Percentiles rank a stretch among this genome's conserved stretches.
phyloP scores from a whole-genome alignment of 257 asterid species.

The Thymus quinquecostatus region DNA sequence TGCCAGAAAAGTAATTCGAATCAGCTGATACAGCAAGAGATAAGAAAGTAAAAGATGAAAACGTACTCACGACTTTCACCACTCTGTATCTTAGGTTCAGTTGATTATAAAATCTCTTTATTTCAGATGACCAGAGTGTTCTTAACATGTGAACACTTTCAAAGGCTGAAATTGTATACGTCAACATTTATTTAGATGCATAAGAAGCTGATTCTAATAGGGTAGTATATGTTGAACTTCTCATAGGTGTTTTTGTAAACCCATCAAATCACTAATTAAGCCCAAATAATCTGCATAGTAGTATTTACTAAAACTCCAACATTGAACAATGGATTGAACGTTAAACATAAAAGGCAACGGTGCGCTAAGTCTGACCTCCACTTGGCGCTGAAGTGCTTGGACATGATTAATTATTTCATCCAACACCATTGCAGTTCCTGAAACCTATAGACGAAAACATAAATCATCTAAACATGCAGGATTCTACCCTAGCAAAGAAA shows the following conservation, averaged over 20 bases:
- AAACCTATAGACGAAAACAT: slow-evolving; percentile 55
- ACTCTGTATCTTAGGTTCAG: neutral
- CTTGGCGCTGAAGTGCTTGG: slow-evolving; percentile 92
- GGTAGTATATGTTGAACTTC: neutral
- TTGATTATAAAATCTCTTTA: neutral
- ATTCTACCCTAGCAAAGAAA: neutral
- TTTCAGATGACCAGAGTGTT: neutral
- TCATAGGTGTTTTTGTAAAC: neutral
- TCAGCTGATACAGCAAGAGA: slow-evolving; percentile 28
- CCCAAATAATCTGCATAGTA: slow-evolving; percentile 1
- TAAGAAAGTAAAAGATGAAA: neutral
- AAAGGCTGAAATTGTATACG: neutral
- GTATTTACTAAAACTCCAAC: slow-evolving; percentile 19
- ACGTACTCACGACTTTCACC: slow-evolving; percentile 1
- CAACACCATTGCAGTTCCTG: slow-evolving; percentile 97
- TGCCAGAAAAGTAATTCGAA: slow-evolving; percentile 27
- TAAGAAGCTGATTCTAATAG: neutral
- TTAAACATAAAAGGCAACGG: slow-evolving; percentile 18
- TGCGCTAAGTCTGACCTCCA: slow-evolving; percentile 65
- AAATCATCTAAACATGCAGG: slow-evolving; percentile 5
- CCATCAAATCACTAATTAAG: neutral
- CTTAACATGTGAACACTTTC: neutral
- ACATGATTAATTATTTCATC: slow-evolving; percentile 98
- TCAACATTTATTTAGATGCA: neutral
- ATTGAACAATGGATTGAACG: neutral